Conservation (phyloP, 345 rosid genomes). For the Lepidium sativum region DNA sequence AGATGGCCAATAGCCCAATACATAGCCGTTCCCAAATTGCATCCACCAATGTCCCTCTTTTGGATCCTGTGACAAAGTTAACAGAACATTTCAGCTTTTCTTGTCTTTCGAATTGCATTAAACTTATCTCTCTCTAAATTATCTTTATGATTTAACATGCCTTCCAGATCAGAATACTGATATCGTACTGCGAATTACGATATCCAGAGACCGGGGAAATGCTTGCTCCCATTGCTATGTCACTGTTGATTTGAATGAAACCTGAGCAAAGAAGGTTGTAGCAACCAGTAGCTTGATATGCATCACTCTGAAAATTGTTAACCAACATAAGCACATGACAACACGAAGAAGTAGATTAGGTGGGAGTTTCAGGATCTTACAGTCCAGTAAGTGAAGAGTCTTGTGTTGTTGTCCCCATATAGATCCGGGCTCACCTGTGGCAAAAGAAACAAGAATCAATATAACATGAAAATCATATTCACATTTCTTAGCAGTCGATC, state of each 20-base stretch:
- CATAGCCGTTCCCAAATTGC: conserved; percentile 88
- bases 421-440: conserved; percentile 62
- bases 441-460: not conserved
- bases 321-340: not conserved
- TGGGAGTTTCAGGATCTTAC: conserved; percentile 39
- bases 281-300: conserved; percentile 98
- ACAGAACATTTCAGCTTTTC: conserved; percentile 4
- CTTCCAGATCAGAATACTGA: conserved; percentile 97
- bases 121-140: not conserved
- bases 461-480: conserved; percentile 13
- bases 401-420: conserved; percentile 96
- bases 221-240: conserved; percentile 97
- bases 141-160: conserved; percentile 28
- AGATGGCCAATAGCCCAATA: conserved; percentile 92
- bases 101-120: not conserved
- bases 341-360: not conserved
- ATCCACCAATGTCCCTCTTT: conserved; percentile 99
- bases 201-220: conserved; percentile 86
- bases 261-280: conserved; percentile 96
- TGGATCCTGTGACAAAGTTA: conserved; percentile 52
- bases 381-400: conserved; percentile 99
- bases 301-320: conserved; percentile 68
- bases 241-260: conserved; percentile 85
- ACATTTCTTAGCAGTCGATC: not conserved
- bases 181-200: conserved; percentile 88